phyloP scores from a whole-genome alignment of 2,329 filamentous ascomycete species.

The Ophiostoma piceae region DNA sequence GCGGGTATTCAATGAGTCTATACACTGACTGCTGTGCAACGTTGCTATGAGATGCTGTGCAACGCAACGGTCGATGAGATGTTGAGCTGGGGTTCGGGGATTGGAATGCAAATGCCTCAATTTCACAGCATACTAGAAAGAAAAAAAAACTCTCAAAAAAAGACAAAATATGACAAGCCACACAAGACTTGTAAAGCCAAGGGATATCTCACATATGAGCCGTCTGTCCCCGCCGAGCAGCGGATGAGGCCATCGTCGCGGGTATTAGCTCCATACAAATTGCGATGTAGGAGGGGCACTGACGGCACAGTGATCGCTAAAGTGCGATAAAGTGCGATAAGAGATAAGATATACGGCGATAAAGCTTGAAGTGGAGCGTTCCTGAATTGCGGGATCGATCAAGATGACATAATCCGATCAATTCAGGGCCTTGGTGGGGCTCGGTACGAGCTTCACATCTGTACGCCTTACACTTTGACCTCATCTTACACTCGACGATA shows the following conservation, averaged over 20 bases:
- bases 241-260: constrained; percentile 14
- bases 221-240: background rate
- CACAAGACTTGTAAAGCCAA: constrained; percentile 2
- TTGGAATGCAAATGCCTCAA: background rate
- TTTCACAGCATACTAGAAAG: background rate
- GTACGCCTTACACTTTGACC: background rate
- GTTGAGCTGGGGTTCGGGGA: background rate
- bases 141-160: background rate
- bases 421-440: background rate
- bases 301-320: background rate
- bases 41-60: background rate
- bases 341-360: background rate
- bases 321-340: background rate
- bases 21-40: background rate
- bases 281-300: constrained; percentile 14
- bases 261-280: background rate
- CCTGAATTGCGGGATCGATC: constrained; percentile 3
- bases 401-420: background rate
- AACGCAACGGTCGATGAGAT: background rate
- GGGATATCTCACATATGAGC: background rate
- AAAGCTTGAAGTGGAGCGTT: background rate
- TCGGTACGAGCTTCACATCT: background rate
- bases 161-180: background rate
- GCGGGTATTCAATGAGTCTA: background rate
- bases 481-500: background rate